These are phyloP conservation scores for Rhodotorula babjevae DNA, from an alignment of 768 basidiomycete genomes.

Conservation along the genomic window DNA sequence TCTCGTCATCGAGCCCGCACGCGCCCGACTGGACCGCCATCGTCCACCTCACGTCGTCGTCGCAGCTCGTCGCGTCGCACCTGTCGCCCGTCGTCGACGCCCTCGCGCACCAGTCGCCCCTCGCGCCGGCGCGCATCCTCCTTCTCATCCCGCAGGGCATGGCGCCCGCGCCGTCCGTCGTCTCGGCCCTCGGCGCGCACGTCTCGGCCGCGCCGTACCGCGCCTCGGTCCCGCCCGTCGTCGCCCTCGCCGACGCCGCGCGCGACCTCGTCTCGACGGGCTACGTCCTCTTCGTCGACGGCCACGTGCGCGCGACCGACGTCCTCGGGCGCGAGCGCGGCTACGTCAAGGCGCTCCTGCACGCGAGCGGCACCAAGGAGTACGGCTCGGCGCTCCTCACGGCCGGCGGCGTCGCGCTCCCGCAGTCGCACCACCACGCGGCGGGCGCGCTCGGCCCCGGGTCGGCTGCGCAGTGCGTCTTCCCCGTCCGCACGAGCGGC, in stretches of 20 bases:
- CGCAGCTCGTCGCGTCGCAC: constrained; percentile 13
- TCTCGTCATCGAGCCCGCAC: neutral
- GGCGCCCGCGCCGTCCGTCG: neutral
- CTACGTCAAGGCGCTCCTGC: constrained; percentile 17
- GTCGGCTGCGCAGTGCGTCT: neutral
- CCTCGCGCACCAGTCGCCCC: constrained; percentile 7
- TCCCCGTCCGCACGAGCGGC: neutral
- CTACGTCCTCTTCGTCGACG: constrained; percentile 20
- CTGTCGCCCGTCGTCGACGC: constrained; percentile 12
- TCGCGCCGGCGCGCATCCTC: constrained; percentile 11
- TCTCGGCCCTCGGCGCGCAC: neutral
- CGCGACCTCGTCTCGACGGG: neutral
- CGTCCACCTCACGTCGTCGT: constrained; percentile 28
- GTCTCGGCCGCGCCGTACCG: constrained; percentile 6
- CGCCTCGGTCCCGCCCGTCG: neutral
- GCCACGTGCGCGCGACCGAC: constrained; percentile 1
- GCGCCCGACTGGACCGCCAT: constrained; percentile 14
- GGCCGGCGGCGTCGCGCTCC: constrained; percentile 22
- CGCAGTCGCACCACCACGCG: neutral
- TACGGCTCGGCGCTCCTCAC: constrained; percentile 22
- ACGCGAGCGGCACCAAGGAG: constrained; percentile 27
- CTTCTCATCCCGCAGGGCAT: constrained; percentile 23
- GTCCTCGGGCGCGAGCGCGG: neutral
- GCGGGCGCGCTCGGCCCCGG: neutral
- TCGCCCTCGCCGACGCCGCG: constrained; percentile 1